Conservation (phyloP, 768 basidiomycete species). For the Lactarius pseudohatsudake region DNA sequence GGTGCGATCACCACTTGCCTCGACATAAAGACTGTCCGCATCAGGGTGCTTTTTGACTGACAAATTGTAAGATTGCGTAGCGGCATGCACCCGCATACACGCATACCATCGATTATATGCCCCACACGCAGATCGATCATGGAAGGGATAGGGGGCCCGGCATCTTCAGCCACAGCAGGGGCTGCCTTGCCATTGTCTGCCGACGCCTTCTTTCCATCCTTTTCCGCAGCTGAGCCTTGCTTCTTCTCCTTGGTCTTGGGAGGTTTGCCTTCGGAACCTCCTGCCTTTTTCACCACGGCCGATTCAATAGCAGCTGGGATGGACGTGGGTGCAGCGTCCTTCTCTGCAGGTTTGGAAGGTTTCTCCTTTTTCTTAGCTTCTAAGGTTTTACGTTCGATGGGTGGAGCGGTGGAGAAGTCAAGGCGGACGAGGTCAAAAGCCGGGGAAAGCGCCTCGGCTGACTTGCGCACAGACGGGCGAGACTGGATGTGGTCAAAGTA, state of each 20-base stretch:
- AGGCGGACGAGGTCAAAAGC: constrained; percentile 61
- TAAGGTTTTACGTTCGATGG: constrained; percentile 67
- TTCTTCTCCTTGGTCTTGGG: constrained; percentile 47
- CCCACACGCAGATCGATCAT: constrained; percentile 98
- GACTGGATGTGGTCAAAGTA: constrained; percentile 96
- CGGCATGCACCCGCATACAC: background rate
- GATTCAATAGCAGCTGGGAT: constrained; percentile 36
- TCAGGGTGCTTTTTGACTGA: constrained; percentile 93
- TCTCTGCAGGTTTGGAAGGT: constrained; percentile 38
- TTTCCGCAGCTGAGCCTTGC: constrained; percentile 44
- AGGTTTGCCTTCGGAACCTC: constrained; percentile 36
- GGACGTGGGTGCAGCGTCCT: constrained; percentile 30
- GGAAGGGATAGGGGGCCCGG: constrained; percentile 83
- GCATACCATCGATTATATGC: constrained; percentile 83
- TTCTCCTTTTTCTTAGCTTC: constrained; percentile 80
- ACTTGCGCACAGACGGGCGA: constrained; percentile 56
- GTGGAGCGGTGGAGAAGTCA: constrained; percentile 75
- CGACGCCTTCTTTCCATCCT: constrained; percentile 39
- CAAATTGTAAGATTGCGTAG: constrained; percentile 6
- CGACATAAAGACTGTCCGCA: constrained; percentile 95
- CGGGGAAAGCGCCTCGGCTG: constrained; percentile 51
- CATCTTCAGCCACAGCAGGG: constrained; percentile 52
- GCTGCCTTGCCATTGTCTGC: constrained; percentile 34
- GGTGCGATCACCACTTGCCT: constrained; percentile 47
- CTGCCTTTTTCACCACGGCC: constrained; percentile 59